Evolutionary conservation across 1,284 basidiomycete genomes (phyloP), one percentile per base, ranked within the genome.

Genomic region (Singerocomus rubriflavus): DNA sequence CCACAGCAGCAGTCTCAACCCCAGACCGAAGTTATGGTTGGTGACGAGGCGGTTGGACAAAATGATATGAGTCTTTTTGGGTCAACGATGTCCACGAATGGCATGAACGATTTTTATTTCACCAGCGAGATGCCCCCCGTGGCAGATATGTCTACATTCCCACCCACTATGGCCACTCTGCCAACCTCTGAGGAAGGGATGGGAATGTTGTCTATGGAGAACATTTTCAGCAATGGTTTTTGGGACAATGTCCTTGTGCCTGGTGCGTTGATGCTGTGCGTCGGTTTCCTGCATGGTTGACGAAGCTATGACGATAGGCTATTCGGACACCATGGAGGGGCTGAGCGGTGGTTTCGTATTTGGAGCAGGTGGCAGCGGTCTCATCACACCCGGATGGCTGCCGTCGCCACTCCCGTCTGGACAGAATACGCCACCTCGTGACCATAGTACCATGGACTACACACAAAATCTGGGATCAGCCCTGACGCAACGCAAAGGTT

Each of bases 241-340:
- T 92, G 88, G 89, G 89, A 91, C 66, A 90, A 77, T 61, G 82
- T 91, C 56, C 78, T 91, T 30, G 83, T 91, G 39, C 89, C 88
- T 59, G 89, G 88, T 88, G 59, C 54, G 83, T 73, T 36, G 44
- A 14, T 40, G 6, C 31, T 14, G 27, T 48, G 48, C 13, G 30
- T 56, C 34, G 6, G 26, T 25, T 6, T 42, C 11, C 13, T 16
- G 13, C 17, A 13, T 40, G 29, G 41, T 41, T 67, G 38, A 68
- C 29, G n/a, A 43, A 35, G n/a, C 5, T 26, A 31, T 48, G 46
- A 55, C 36, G 46, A 56, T 56, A 91, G 88, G 88, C 1, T 91
- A 88, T 59, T 79, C 80, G 42, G 86, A 86, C 56, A 77, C 81
- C 21, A 77, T 89, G 72, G 88, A 91, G 64, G 87, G 86, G 5